Percentiles rank a stretch among this genome's conserved stretches.
These are phyloP conservation scores for Bifiguratus adelaidae DNA, from an alignment of 192 early-diverging fungal species.

Conservation along the genomic window DNA sequence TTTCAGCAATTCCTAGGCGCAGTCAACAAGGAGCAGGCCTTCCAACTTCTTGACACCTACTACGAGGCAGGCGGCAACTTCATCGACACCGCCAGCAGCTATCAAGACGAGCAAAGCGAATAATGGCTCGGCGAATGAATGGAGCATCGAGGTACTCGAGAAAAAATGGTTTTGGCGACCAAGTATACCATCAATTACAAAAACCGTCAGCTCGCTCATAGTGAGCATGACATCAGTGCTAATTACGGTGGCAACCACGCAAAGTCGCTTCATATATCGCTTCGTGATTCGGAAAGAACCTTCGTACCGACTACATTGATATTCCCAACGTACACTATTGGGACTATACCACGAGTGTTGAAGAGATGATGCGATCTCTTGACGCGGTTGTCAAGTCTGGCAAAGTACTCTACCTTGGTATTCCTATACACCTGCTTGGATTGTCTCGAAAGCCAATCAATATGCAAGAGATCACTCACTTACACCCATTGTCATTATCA, in stretches of 20 bases:
- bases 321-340: slow-evolving; percentile 30
- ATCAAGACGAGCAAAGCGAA: slow-evolving; percentile 44
- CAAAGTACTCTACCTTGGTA: slow-evolving; percentile 46
- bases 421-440: slow-evolving; percentile 33
- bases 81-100: slow-evolving; percentile 41
- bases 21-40: slow-evolving; percentile 21
- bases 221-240: slow-evolving; percentile 4
- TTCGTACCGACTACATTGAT: slow-evolving; percentile 33
- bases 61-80: slow-evolving; percentile 37
- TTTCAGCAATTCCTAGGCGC: neutral
- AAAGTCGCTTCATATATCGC: slow-evolving; percentile 32
- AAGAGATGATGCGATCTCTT: slow-evolving; percentile 51
- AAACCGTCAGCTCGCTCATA: neutral
- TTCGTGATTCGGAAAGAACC: slow-evolving; percentile 36
- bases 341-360: slow-evolving; percentile 36
- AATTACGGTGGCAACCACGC: slow-evolving; percentile 24
- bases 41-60: slow-evolving; percentile 34
- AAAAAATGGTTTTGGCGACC: slow-evolving; percentile 45
- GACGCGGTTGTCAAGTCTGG: slow-evolving; percentile 47
- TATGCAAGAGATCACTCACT: slow-evolving; percentile 1
- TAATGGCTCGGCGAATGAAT: slow-evolving; percentile 45
- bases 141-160: slow-evolving; percentile 24
- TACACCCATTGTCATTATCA: slow-evolving; percentile 14
- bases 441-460: slow-evolving; percentile 15
- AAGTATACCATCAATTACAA: slow-evolving; percentile 23